phyloP scores from a whole-genome alignment of 2,329 filamentous ascomycete species.

The Xylaria sp. region DNA sequence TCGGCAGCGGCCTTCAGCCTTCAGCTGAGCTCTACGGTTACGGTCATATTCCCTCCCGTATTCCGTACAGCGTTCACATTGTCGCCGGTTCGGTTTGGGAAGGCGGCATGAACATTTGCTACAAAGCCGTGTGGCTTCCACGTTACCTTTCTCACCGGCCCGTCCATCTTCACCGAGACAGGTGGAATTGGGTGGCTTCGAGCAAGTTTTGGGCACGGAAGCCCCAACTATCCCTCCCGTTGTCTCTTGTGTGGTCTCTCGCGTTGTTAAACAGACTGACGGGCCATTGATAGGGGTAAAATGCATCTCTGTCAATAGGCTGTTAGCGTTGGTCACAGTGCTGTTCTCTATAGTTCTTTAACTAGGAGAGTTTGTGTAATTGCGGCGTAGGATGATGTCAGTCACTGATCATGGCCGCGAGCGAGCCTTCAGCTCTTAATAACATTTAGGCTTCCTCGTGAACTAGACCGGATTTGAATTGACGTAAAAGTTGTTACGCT shows the following conservation, averaged over 20 bases:
- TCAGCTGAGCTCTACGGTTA: neutral
- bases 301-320: neutral
- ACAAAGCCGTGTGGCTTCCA: neutral
- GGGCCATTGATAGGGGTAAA: neutral
- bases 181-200: no score
- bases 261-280: neutral
- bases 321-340: neutral
- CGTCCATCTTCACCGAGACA: neutral
- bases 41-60: neutral
- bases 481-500: no score
- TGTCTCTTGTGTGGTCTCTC: neutral
- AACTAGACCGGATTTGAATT: no score
- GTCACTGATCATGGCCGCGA: neutral
- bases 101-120: neutral
- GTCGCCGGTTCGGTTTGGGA: neutral
- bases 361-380: neutral
- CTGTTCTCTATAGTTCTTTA: neutral
- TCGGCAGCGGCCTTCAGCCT: neutral
- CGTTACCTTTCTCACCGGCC: neutral
- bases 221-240: neutral
- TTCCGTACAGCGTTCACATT: neutral
- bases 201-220: no score
- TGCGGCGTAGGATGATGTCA: neutral
- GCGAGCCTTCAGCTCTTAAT: no score
- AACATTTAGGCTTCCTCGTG: no score